A percentile compares a stretch with the other conserved stretches of the same genome.
These are phyloP conservation scores for Eucalyptus leucophloia DNA, from an alignment of 345 rosid species.

Conservation along the genomic window DNA sequence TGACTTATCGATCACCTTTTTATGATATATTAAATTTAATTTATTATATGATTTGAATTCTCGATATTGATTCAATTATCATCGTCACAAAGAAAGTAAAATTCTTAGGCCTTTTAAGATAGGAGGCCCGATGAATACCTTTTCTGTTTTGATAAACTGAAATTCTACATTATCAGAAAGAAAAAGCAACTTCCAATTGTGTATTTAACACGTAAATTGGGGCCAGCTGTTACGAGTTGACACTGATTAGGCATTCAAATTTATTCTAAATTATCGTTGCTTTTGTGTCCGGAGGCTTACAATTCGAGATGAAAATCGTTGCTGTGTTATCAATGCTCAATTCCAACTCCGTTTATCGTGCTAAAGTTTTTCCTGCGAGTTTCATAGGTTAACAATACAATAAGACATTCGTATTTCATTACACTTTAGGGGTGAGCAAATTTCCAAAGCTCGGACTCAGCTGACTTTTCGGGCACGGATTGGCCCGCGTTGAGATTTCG, in stretches of 20 bases:
- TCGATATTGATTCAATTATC: not conserved
- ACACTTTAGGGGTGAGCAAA: not conserved
- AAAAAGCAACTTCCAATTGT: not conserved
- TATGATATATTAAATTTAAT: not conserved
- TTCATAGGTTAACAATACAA: not conserved
- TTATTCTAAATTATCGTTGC: not conserved
- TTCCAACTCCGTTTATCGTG: not conserved
- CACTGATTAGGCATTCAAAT: not conserved
- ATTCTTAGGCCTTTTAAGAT: not conserved
- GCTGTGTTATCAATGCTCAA: not conserved
- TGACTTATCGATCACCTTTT: not conserved
- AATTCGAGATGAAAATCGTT: not conserved
- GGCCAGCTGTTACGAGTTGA: not conserved
- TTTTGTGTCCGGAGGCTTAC: not conserved
- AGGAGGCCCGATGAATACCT: not conserved
- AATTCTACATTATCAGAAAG: not conserved
- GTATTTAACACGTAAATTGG: not conserved
- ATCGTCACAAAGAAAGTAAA: not conserved
- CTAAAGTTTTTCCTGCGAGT: not conserved
- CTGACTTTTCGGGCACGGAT: not conserved
- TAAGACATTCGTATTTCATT: not conserved
- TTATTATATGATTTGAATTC: not conserved
- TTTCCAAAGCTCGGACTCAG: not conserved
- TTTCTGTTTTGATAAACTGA: not conserved
- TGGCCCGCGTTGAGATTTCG: not conserved